These are phyloP conservation scores for Globisporangium megalacanthum DNA, from an alignment of 352 stramenopile genomes.

Conservation along the genomic window DNA sequence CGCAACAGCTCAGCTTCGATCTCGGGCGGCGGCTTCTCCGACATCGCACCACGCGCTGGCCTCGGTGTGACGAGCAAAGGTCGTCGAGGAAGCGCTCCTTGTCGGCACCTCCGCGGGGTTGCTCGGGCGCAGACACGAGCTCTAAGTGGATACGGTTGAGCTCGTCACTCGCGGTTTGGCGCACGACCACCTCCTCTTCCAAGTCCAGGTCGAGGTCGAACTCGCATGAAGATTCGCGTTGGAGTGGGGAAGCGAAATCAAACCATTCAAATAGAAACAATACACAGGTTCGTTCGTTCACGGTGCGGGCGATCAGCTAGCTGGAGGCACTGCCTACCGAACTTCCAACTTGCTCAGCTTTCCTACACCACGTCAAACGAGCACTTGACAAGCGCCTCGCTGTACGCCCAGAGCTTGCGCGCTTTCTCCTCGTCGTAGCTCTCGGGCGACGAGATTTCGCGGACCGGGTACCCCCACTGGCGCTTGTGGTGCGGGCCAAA, in stretches of 20 bases:
- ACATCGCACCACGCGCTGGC: no score
- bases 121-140: no score
- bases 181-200: no score
- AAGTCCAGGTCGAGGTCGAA: neutral
- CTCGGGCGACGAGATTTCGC: constrained; percentile 9
- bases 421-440: constrained; percentile 12
- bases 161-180: neutral
- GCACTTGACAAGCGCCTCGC: constrained; percentile 11
- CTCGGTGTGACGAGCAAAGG: neutral
- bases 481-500: constrained; percentile 17
- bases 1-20: constrained; percentile 33
- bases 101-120: no score
- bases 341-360: neutral
- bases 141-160: no score
- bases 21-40: constrained; percentile 36
- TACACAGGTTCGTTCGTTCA: no score
- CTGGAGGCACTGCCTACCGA: neutral
- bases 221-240: neutral
- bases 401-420: constrained; percentile 12
- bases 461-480: constrained; percentile 9
- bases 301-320: neutral
- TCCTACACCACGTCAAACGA: constrained; percentile 5
- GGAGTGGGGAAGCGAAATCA: no score
- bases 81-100: no score
- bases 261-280: no score